Percentiles rank a stretch among this genome's conserved stretches.
Evolutionary conservation across 495 filamentous ascomycete genomes (phyloP).

Genomic region (Aspergillus conjunctus): DNA sequence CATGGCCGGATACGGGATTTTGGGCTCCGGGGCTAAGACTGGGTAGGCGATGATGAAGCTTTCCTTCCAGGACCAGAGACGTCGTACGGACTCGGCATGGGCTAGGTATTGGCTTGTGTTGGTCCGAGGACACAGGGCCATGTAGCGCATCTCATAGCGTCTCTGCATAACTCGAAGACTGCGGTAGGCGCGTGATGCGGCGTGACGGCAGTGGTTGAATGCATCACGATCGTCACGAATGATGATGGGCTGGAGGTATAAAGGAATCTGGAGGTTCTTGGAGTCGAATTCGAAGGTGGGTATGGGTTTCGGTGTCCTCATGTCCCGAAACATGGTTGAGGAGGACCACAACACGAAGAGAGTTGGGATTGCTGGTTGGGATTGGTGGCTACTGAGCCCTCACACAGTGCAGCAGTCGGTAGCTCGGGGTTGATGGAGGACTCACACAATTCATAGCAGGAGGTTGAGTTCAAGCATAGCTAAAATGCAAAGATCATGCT

Average conservation of each 20-base stretch:
- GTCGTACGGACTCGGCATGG: conserved; percentile 25
- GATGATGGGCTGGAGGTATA: background rate
- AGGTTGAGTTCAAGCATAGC: no score
- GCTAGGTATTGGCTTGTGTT: background rate
- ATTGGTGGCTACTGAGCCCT: background rate
- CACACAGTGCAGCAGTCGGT: no score
- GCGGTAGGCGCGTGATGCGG: background rate
- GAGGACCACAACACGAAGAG: background rate
- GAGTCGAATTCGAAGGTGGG: background rate
- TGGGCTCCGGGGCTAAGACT: conserved; percentile 23
- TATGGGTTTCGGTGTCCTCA: background rate
- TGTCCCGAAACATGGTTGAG: background rate
- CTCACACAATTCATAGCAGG: no score
- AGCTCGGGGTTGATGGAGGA: no score
- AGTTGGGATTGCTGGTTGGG: background rate
- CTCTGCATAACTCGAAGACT: background rate
- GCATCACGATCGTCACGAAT: background rate
- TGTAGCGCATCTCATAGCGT: conserved; percentile 21
- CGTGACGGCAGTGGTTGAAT: conserved; percentile 3
- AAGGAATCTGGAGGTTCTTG: background rate
- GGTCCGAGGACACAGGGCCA: conserved; percentile 23
- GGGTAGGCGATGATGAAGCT: conserved; percentile 18
- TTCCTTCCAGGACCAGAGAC: conserved; percentile 27
- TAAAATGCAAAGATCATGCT: no score
- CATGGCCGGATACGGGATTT: conserved; percentile 23